These are phyloP conservation scores for Sugiyamaella smithiae DNA, from an alignment of 805 yeast genomes.

Conservation along the genomic window DNA sequence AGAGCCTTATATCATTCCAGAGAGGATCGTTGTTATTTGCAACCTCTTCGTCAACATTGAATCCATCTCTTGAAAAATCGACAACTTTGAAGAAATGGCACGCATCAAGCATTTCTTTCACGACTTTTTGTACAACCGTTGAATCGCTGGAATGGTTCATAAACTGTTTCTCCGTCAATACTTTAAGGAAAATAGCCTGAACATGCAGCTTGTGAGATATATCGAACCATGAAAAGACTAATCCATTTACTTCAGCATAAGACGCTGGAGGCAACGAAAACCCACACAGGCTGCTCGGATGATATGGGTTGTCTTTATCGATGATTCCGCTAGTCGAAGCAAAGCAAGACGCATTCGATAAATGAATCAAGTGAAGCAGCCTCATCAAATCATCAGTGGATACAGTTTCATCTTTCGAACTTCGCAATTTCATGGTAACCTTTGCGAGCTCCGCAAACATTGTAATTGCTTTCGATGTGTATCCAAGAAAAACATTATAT, in stretches of 20 bases:
- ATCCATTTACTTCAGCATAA: background rate
- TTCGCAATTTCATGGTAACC: background rate
- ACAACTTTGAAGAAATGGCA: background rate
- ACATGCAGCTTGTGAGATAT: background rate
- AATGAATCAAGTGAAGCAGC: background rate
- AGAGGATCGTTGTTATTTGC: background rate
- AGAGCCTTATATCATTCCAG: background rate
- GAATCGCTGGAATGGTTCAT: background rate
- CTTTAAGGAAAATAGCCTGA: background rate
- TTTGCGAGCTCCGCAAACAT: background rate
- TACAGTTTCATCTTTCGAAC: background rate
- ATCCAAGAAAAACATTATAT: conserved; percentile 2
- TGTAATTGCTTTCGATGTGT: background rate
- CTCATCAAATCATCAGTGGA: background rate
- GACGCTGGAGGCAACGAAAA: background rate
- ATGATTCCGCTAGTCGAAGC: background rate
- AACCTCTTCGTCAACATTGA: background rate
- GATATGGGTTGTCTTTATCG: background rate
- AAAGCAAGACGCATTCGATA: background rate
- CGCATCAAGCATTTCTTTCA: background rate
- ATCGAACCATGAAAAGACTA: background rate
- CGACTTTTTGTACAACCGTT: background rate
- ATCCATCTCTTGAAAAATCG: background rate
- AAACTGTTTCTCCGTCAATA: background rate
- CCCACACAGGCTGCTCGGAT: background rate